Conservation (phyloP, 1,284 basidiomycete species). For the Ganoderma resinaceum region DNA sequence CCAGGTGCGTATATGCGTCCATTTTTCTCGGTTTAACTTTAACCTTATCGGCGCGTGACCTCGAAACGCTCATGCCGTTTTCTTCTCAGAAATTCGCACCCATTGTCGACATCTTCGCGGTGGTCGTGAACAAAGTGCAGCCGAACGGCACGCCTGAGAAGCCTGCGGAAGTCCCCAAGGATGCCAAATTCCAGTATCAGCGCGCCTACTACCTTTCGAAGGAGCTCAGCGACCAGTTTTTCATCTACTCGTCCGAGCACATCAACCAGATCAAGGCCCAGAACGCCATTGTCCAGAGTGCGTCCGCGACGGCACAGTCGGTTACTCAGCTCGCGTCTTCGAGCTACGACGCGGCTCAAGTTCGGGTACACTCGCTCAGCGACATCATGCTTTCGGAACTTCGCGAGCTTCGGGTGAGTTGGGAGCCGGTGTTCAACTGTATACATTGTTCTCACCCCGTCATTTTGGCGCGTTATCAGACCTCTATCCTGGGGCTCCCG, state of each 20-base stretch:
- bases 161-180: slow-evolving; percentile 28
- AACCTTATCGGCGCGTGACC: slow-evolving; percentile 20
- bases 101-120: slow-evolving; percentile 73
- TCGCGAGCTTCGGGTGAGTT: slow-evolving; percentile 60
- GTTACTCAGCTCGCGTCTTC: slow-evolving; percentile 65
- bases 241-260: slow-evolving; percentile 73
- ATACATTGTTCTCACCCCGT: slow-evolving; percentile 15
- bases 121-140: slow-evolving; percentile 61
- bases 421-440: slow-evolving; percentile 4
- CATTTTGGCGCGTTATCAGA: slow-evolving; percentile 27
- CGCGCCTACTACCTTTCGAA: slow-evolving; percentile 71
- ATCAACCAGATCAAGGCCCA: slow-evolving; percentile 75
- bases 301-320: slow-evolving; percentile 69
- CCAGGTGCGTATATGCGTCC: slow-evolving; percentile 54
- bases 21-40: slow-evolving; percentile 9
- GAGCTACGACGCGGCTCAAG: slow-evolving; percentile 57
- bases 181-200: slow-evolving; percentile 72
- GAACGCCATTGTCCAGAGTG: slow-evolving; percentile 71
- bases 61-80: slow-evolving; percentile 20
- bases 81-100: slow-evolving; percentile 66
- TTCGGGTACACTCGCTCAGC: slow-evolving; percentile 57
- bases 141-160: slow-evolving; percentile 36
- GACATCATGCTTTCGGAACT: slow-evolving; percentile 70
- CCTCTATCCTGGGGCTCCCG: slow-evolving; percentile 61
- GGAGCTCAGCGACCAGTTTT: slow-evolving; percentile 66